Conservation (phyloP, 495 filamentous ascomycete genomes). For the Xylona heveae region DNA sequence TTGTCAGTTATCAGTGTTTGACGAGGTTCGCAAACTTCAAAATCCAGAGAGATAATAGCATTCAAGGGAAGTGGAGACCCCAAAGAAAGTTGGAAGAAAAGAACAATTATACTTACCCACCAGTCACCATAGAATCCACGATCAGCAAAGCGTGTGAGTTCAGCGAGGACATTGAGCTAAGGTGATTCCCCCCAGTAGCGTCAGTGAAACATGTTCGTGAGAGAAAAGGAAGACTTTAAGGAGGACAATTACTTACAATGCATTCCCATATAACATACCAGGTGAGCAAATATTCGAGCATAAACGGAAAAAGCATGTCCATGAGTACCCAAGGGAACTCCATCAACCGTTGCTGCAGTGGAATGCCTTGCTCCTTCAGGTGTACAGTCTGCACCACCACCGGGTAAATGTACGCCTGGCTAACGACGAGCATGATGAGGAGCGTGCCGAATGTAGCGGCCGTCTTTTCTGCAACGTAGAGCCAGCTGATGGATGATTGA, state of each 20-base stretch:
- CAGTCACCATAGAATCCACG: conserved; percentile 10
- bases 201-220: no score
- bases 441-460: conserved; percentile 46
- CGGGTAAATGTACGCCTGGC: conserved; percentile 34
- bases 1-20: conserved; percentile 11
- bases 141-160: conserved; percentile 55
- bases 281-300: conserved; percentile 48
- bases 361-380: conserved; percentile 40
- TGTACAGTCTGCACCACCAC: conserved; percentile 40
- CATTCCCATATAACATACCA: conserved; percentile 73
- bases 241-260: conserved; percentile 16
- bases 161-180: conserved; percentile 46
- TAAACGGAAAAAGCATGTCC: conserved; percentile 52
- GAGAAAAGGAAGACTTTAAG: background rate
- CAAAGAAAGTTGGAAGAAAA: no score
- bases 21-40: no score
- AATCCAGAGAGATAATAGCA: no score
- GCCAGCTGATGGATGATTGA: conserved; percentile 43
- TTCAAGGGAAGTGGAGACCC: no score
- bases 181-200: no score
- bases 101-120: conserved; percentile 24
- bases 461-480: conserved; percentile 47
- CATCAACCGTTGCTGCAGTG: conserved; percentile 31
- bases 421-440: conserved; percentile 33
- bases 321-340: conserved; percentile 48